Percentiles rank a stretch among this genome's conserved stretches.
These are phyloP conservation scores for Populus alba DNA, from an alignment of 345 rosid genomes.

Conservation along the genomic window DNA sequence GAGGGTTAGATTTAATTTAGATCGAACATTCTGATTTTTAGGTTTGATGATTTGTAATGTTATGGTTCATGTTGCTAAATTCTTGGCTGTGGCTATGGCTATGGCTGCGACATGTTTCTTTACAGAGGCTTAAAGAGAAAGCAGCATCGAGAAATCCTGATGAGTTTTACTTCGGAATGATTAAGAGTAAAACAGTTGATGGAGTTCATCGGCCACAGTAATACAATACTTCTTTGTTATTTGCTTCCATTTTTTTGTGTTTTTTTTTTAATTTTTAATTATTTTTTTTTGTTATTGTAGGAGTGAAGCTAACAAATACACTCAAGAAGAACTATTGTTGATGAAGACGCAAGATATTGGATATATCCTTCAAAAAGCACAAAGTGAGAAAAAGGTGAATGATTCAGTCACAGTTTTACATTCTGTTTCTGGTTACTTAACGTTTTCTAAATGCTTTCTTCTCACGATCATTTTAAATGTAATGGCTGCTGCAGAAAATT, in stretches of 20 bases:
- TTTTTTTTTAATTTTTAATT: not conserved
- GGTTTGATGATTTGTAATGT: not conserved
- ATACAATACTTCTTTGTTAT: not conserved
- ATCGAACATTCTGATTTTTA: not conserved
- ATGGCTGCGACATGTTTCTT: not conserved
- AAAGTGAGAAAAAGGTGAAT: conserved; percentile 71
- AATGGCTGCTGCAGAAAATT: conserved; percentile 58
- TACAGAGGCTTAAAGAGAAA: conserved; percentile 73
- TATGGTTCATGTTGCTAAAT: not conserved
- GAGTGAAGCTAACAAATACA: conserved; percentile 67
- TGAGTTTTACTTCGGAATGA: conserved; percentile 82
- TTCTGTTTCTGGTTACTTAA: not conserved
- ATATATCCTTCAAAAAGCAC: conserved; percentile 74
- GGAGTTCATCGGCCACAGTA: conserved; percentile 77
- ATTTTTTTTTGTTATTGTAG: conserved; percentile 28
- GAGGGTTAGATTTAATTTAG: conserved; percentile 29
- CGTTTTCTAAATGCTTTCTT: too few species aligned
- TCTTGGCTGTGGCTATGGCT: not conserved
- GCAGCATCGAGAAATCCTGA: conserved; percentile 84
- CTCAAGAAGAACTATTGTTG: conserved; percentile 69
- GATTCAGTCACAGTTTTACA: not conserved
- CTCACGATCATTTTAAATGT: not conserved
- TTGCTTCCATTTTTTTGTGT: not conserved
- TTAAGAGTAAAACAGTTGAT: conserved; percentile 48
- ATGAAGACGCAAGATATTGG: conserved; percentile 96